phyloP scores from a whole-genome alignment of 1,284 basidiomycete genomes.

The Thecaphora frezii region DNA sequence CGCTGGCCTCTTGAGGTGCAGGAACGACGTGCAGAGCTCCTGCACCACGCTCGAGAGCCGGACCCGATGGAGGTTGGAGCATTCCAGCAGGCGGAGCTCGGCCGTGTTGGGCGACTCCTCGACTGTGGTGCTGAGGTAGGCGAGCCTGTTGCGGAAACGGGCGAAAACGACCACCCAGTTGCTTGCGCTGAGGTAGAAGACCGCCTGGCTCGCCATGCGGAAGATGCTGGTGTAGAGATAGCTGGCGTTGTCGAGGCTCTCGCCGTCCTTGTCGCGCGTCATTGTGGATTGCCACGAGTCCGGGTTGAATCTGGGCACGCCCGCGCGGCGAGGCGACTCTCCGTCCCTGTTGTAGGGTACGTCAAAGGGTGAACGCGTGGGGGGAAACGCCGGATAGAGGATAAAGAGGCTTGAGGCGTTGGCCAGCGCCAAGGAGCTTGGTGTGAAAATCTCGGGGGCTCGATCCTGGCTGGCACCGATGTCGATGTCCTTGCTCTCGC shows the following conservation, averaged over 20 bases:
- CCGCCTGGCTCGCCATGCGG: conserved; percentile 68
- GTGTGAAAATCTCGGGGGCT: conserved; percentile 31
- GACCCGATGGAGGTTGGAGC: conserved; percentile 60
- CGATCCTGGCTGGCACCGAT: conserved; percentile 10
- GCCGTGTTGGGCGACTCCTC: conserved; percentile 66
- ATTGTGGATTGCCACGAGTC: conserved; percentile 28
- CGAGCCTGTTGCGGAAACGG: conserved; percentile 74
- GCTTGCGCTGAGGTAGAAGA: conserved; percentile 84
- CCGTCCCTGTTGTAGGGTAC: conserved; percentile 8
- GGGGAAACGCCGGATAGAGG: conserved; percentile 46
- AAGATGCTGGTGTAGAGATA: conserved; percentile 56
- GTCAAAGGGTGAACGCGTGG: conserved; percentile 40
- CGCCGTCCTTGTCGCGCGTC: conserved; percentile 22
- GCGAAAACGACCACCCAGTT: conserved; percentile 83
- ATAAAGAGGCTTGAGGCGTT: conserved; percentile 40
- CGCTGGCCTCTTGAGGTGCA: conserved; percentile 77
- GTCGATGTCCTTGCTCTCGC: conserved; percentile 19
- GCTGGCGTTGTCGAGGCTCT: conserved; percentile 24
- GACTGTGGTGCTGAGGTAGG: conserved; percentile 65
- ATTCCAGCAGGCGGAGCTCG: conserved; percentile 71
- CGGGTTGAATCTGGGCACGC: conserved; percentile 29
- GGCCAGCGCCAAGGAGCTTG: conserved; percentile 37
- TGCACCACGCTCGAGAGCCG: conserved; percentile 51
- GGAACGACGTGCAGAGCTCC: conserved; percentile 80
- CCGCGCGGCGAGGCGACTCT: conserved; percentile 1